Base-by-base conservation (phyloP, 116 monocot genomes). In the Zostera marina region DNA sequence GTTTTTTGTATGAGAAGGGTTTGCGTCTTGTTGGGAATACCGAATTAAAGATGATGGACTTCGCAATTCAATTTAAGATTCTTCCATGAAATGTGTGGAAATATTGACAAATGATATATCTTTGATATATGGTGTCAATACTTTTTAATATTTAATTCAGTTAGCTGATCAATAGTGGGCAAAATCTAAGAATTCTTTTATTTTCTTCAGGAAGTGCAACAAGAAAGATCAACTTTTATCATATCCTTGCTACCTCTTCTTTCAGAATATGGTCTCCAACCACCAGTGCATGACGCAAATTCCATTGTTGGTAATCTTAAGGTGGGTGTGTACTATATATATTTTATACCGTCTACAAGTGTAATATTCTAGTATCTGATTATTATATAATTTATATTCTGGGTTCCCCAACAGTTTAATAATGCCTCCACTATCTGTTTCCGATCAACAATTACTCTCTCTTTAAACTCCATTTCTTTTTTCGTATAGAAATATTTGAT, bases 221-320 rank as follows among this genome's bases (percentile, higher is more conserved):
- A 90, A 53, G 98, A 98, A 70, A 83, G 74, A 56, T 72, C 83
- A 22, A 98, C 81, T 21, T 98, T 83, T 75, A 63, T 83, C 64
- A 85, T 90, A 68, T 86, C 81, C 66, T 74, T 98, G 66, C 45
- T 98, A 62, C 85, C 98, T 44, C 82, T 98, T 71, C 83, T 98
- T 61, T 58, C 77, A 71, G 98, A 98, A 59, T 81, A 90, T 77
- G 63, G 60, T 56, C 74, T 89, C 48, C 90, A 89, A 68, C 89
- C 89, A 77, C 60, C 89, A 70, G 72, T 75, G 0, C 61, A 62
- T 60, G 85, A 96, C 76, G 96, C 96, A 39, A 73, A 76, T 57
- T 85, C 96, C 42, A 96, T 96, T 70, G 78, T 80, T 41, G 74
- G 82, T 63, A 82, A 78, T 74, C 16, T 96, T 40, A 96, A 89